These are phyloP conservation scores for Nicotiana tomentosiformis DNA, from an alignment of 257 asterid genomes.

Conservation along the genomic window DNA sequence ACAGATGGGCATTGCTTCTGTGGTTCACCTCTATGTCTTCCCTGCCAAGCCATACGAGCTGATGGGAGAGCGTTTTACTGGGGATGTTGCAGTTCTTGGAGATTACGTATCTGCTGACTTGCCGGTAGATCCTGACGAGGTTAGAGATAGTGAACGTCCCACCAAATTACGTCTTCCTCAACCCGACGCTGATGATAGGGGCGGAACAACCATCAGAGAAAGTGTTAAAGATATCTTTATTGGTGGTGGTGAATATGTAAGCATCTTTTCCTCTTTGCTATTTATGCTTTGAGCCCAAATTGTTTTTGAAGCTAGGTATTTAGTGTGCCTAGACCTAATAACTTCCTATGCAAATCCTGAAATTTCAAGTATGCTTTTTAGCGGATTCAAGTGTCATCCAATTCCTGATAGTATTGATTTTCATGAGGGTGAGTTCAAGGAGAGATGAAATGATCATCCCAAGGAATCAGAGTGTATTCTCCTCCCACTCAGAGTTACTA, in stretches of 20 bases:
- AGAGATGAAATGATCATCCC: background rate
- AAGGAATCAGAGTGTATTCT: background rate
- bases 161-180: conserved; percentile 85
- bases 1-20: conserved; percentile 98
- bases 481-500: background rate
- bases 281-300: background rate
- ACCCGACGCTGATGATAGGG: conserved; percentile 45
- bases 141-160: conserved; percentile 95
- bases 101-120: conserved; percentile 92
- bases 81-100: conserved; percentile 87
- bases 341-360: background rate
- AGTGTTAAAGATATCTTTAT: conserved; percentile 83
- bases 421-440: background rate
- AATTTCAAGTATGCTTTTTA: background rate
- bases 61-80: conserved; percentile 79
- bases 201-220: conserved; percentile 82
- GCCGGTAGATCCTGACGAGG: conserved; percentile 92
- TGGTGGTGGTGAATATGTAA: conserved; percentile 90
- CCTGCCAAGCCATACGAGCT: conserved; percentile 94
- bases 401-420: background rate
- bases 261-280: conserved; percentile 25
- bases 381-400: background rate
- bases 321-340: background rate
- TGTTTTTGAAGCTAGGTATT: background rate
- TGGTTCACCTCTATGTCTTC: conserved; percentile 87